Conservation (phyloP, 2,329 filamentous ascomycete genomes). For the Plectosphaerella cucumerina region DNA sequence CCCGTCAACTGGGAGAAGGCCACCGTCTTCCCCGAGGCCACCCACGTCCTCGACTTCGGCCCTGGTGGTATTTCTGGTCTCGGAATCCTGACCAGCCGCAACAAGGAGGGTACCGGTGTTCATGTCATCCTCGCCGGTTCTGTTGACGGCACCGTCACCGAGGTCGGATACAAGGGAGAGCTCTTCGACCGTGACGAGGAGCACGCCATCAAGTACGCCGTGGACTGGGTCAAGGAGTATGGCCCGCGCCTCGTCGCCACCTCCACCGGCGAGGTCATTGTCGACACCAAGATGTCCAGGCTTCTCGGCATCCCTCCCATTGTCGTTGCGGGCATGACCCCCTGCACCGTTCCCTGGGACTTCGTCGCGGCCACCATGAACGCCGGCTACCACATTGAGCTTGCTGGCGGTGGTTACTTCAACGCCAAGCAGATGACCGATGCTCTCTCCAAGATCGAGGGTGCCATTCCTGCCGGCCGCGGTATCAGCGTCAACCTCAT, state of each 20-base stretch:
- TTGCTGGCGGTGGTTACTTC: slow-evolving; percentile 88
- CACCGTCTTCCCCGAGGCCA: slow-evolving; percentile 84
- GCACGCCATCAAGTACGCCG: slow-evolving; percentile 88
- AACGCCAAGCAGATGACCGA: slow-evolving; percentile 77
- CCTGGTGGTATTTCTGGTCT: slow-evolving; percentile 95
- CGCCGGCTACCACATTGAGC: slow-evolving; percentile 89
- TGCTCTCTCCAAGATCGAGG: slow-evolving; percentile 80
- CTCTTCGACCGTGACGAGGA: slow-evolving; percentile 95
- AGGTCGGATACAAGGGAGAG: slow-evolving; percentile 97
- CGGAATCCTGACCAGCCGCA: slow-evolving; percentile 92
- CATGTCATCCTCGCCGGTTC: slow-evolving; percentile 91
- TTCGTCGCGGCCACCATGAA: slow-evolving; percentile 93
- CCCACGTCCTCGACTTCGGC: slow-evolving; percentile 94
- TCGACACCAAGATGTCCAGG: slow-evolving; percentile 95
- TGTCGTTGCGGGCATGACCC: slow-evolving; percentile 93
- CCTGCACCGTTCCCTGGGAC: slow-evolving; percentile 83
- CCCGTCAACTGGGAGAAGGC: slow-evolving; percentile 95
- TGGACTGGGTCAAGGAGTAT: slow-evolving; percentile 97
- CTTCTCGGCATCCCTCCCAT: slow-evolving; percentile 80
- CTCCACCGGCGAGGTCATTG: slow-evolving; percentile 81
- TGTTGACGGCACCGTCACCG: slow-evolving; percentile 83
- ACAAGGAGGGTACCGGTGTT: slow-evolving; percentile 97
- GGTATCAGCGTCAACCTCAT: slow-evolving; percentile 89
- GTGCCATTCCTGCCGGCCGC: slow-evolving; percentile 75
- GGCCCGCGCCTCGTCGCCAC: slow-evolving; percentile 90